Conservation (phyloP, 2,329 filamentous ascomycete genomes). For the Polytolypa hystricis region DNA sequence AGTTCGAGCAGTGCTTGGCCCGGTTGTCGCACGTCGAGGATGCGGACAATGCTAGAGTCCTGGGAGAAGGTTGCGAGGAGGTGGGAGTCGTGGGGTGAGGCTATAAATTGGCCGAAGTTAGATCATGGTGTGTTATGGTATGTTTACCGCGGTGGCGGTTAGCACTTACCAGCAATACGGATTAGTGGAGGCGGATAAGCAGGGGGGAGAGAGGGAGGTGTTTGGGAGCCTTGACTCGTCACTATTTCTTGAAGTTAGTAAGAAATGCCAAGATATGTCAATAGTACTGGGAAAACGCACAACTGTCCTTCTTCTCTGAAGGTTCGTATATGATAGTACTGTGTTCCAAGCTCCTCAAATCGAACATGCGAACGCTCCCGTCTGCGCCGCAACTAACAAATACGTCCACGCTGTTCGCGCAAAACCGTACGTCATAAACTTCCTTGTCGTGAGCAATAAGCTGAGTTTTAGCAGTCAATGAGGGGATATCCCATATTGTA, state of each 20-base stretch:
- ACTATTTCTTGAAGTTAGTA: slow-evolving; percentile 21
- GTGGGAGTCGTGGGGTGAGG: slow-evolving; percentile 90
- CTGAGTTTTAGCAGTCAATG: slow-evolving; percentile 93
- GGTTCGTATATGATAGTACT: slow-evolving; percentile 99
- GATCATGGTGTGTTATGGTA: slow-evolving; percentile 8
- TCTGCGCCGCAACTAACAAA: slow-evolving; percentile 97
- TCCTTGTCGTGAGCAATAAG: slow-evolving; percentile 98
- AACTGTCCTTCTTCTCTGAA: slow-evolving; percentile 64
- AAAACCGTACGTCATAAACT: slow-evolving; percentile 96
- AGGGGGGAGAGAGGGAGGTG: slow-evolving; percentile 44
- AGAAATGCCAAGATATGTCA: slow-evolving; percentile 5
- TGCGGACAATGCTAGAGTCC: slow-evolving; percentile 83
- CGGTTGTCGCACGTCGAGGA: slow-evolving; percentile 90
- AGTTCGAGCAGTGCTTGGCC: slow-evolving; percentile 91
- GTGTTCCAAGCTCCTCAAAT: slow-evolving; percentile 88
- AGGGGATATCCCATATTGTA: slow-evolving; percentile 99
- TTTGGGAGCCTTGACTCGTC: slow-evolving; percentile 45
- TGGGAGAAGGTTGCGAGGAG: slow-evolving; percentile 94
- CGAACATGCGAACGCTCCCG: slow-evolving; percentile 97
- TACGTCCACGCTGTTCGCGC: slow-evolving; percentile 94
- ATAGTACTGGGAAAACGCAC: slow-evolving; percentile 32
- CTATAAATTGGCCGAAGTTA: slow-evolving; percentile 32
- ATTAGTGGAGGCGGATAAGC: slow-evolving; percentile 48
- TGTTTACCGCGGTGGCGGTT: neutral
- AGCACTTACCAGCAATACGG: slow-evolving; percentile 32